Conservation (phyloP, 2,329 filamentous ascomycete genomes). For the Aaosphaeria pasadenensis region DNA sequence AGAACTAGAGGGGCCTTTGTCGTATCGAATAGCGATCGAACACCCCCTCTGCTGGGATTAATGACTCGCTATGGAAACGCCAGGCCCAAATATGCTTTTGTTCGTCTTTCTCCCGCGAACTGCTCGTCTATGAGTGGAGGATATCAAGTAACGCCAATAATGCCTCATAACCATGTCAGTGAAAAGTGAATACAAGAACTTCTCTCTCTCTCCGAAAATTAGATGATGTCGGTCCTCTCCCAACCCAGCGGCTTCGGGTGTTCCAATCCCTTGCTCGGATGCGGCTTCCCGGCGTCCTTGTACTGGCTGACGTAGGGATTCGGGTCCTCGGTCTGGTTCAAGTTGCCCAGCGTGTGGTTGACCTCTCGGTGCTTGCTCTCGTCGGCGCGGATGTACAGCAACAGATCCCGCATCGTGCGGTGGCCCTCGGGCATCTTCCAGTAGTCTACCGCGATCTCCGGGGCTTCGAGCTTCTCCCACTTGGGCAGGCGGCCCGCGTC, state of each 20-base stretch:
- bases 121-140: no score
- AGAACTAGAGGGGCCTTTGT: no score
- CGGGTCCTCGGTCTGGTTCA: conserved; percentile 80
- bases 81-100: no score
- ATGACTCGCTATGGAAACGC: no score
- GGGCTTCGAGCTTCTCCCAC: conserved; percentile 76
- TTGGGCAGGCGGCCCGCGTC: conserved; percentile 79
- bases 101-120: no score
- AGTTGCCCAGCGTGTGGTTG: conserved; percentile 89
- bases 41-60: no score
- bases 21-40: no score
- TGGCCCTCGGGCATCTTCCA: conserved; percentile 90
- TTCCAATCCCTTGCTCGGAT: conserved; percentile 67
- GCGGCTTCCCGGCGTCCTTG: conserved; percentile 63
- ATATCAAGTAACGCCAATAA: no score
- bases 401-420: conserved; percentile 78
- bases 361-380: conserved; percentile 72
- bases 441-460: conserved; percentile 86
- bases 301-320: conserved; percentile 89
- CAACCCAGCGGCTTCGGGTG: conserved; percentile 70
- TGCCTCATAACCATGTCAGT: no score
- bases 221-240: conserved; percentile 67
- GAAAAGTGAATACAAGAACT: no score
- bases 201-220: conserved; percentile 1
- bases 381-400: conserved; percentile 64